phyloP scores from a whole-genome alignment of 176 grass and related monocot genomes.

The Neostapfia colusana region DNA sequence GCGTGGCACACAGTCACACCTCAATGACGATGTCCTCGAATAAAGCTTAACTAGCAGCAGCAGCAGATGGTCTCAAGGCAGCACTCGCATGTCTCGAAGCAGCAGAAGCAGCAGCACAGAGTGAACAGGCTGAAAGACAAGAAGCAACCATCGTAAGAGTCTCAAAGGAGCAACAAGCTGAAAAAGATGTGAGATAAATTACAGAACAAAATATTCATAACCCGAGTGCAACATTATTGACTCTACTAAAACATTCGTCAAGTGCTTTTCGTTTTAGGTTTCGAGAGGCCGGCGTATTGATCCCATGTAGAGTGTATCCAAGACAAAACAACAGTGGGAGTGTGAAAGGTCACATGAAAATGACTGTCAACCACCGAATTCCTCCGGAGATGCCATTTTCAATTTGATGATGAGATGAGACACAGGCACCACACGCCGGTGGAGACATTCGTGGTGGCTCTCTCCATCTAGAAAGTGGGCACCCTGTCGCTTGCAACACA shows the following conservation, averaged over 20 bases:
- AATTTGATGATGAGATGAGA: constrained; percentile 24
- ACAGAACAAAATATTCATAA: background rate
- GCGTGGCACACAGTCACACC: background rate
- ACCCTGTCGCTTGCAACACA: background rate
- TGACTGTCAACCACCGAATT: constrained; percentile 19
- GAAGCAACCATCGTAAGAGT: background rate
- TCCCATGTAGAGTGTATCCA: background rate
- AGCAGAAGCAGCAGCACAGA: constrained; percentile 61
- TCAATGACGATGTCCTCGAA: constrained; percentile 13
- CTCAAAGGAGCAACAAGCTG: background rate
- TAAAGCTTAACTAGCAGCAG: constrained; percentile 37
- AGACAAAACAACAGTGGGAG: background rate
- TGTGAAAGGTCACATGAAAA: constrained; percentile 19
- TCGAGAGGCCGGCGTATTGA: background rate
- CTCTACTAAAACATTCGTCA: background rate
- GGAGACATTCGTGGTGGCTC: constrained; percentile 16
- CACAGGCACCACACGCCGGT: background rate
- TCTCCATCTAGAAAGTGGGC: constrained; percentile 22
- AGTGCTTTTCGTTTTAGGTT: background rate
- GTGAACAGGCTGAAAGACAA: constrained; percentile 50
- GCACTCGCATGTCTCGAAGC: constrained; percentile 56
- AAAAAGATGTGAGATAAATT: background rate
- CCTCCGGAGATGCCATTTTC: constrained; percentile 8
- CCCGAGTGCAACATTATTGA: background rate
- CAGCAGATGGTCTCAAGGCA: constrained; percentile 59